Base-by-base conservation (phyloP, 192 early-diverging fungal species). In the Coemansia sp. region DNA sequence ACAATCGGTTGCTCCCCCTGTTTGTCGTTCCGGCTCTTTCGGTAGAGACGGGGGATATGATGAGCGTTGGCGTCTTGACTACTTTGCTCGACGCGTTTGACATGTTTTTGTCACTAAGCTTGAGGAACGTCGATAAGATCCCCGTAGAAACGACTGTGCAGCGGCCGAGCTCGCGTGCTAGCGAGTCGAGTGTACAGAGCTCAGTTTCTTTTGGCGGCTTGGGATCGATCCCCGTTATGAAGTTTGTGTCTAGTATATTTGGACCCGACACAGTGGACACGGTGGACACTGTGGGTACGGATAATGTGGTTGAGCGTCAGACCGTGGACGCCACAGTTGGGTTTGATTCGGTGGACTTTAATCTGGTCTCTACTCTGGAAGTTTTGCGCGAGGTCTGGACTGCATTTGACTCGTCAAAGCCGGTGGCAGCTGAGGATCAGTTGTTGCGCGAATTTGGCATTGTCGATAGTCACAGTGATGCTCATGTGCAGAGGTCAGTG, bases 181-280 rank as follows among this genome's bases (percentile, higher is more conserved):
- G 76, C 67, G 61, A 71, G 22, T 44, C 57, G 1, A 78, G 76
- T 43, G 52, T 27, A 15, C 57, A 52, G 13, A 68, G 62, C 42
- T 40, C 51, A 7, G 55, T 52, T 29, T 62, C 74, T 4, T 63
- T 62, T 15, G 65, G 68, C 3, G 38, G 69, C 1, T 3, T 78
- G 49, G 75, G 68, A 12, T 49, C 72, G 12, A 74, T 75, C 11
- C 75, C 80, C 5, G 60, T 78, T 31, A 41, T 78, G 41, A 55
- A 66, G 15, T 78, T 83, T 62, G 76, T 75, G 12, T 72, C 80
- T 9, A 59, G 66, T 8, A 75, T 83, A 4, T 83, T 83, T 67
- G 76, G 75, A 8, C 72, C 70, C 24, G 72, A 77, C 8, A 68
- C 41, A 2, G 49, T 10, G 7, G 65, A 49, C n/a, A 55, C 20